A percentile compares a stretch with the other conserved stretches of the same genome.
Evolutionary conservation across 1,284 basidiomycete genomes (phyloP).

Genomic region (Cryptococcus hybrid): DNA sequence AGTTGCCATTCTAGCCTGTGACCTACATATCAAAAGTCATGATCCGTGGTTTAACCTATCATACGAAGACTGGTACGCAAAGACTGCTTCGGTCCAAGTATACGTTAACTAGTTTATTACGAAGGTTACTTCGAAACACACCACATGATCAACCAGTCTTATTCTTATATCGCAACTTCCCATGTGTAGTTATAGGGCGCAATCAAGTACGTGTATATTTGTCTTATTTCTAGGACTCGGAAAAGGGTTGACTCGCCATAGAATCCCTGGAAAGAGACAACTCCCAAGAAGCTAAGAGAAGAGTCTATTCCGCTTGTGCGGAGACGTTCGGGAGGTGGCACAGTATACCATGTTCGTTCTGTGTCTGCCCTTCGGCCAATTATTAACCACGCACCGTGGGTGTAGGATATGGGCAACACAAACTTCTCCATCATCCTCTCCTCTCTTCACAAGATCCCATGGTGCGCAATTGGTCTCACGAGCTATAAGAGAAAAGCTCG

Average conservation of each 20-base stretch:
- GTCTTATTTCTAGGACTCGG: too few species aligned
- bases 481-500: constrained; percentile 69
- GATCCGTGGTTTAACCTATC: constrained; percentile 93
- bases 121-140: constrained; percentile 80
- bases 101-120: not conserved
- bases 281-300: constrained; percentile 58
- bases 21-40: constrained; percentile 77
- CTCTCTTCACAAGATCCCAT: constrained; percentile 72
- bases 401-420: constrained; percentile 91
- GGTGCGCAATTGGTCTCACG: constrained; percentile 76
- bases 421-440: constrained; percentile 91
- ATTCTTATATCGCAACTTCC: constrained; percentile 82
- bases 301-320: constrained; percentile 75
- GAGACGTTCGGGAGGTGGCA: constrained; percentile 91
- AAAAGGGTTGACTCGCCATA: constrained; percentile 44
- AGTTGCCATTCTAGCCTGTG: constrained; percentile 29
- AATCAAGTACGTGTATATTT: too few species aligned
- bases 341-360: constrained; percentile 86
- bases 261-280: constrained; percentile 98
- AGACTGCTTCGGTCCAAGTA: not conserved
- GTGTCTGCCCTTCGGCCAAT: not conserved
- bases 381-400: not conserved
- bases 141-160: constrained; percentile 67
- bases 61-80: constrained; percentile 82
- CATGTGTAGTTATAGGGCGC: constrained; percentile 96